Conservation (phyloP, 495 filamentous ascomycete species). For the Saxophila tyrrhenica region DNA sequence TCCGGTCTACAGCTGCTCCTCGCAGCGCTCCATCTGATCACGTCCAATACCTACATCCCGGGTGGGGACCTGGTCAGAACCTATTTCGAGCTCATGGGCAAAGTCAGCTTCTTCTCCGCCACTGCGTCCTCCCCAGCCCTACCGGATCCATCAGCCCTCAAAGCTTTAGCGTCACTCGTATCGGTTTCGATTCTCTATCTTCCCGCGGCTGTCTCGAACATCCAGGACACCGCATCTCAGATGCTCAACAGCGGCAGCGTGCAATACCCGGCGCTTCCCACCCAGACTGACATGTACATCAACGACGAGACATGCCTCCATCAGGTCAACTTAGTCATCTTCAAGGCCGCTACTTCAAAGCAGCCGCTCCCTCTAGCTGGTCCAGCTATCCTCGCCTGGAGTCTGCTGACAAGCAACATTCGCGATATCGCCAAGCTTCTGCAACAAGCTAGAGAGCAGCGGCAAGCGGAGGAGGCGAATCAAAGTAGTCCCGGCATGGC, state of each 20-base stretch:
- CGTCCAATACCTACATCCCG: constrained; percentile 33
- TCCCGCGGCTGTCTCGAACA: constrained; percentile 32
- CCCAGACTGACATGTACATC: constrained; percentile 41
- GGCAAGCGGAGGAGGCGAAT: constrained; percentile 1
- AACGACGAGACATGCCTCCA: constrained; percentile 48
- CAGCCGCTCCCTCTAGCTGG: constrained; percentile 38
- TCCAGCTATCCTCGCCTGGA: constrained; percentile 67
- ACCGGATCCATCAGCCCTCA: constrained; percentile 35
- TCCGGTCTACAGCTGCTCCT: constrained; percentile 67
- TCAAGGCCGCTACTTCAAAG: constrained; percentile 34
- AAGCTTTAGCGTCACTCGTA: constrained; percentile 55
- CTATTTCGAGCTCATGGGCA: constrained; percentile 64
- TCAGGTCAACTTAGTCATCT: constrained; percentile 53
- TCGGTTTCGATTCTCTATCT: constrained; percentile 66
- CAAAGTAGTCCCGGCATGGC: background rate
- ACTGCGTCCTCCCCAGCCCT: constrained; percentile 4
- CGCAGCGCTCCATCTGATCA: constrained; percentile 48
- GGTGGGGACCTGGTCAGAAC: constrained; percentile 46
- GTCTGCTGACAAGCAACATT: constrained; percentile 42
- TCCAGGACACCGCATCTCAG: constrained; percentile 5
- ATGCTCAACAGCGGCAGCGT: background rate
- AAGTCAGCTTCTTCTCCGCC: constrained; percentile 51
- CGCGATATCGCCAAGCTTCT: constrained; percentile 3
- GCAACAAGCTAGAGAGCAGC: background rate
- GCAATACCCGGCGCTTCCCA: constrained; percentile 4